Evolutionary conservation across 768 basidiomycete genomes (phyloP).

Genomic region (Russula vinacea): DNA sequence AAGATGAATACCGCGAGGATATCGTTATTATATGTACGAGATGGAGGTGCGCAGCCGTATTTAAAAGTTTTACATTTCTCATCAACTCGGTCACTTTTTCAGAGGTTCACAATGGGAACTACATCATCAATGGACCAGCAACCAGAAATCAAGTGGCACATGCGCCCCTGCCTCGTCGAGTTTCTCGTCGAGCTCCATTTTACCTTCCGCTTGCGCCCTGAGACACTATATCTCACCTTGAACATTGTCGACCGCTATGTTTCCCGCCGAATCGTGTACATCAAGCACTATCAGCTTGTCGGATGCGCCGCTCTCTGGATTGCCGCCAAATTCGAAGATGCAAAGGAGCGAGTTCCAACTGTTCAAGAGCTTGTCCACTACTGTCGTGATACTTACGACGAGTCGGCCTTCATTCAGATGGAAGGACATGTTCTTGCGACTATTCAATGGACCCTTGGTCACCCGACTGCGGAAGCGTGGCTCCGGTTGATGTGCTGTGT

Average conservation of each 20-base stretch:
- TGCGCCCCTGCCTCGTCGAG: conserved; percentile 98
- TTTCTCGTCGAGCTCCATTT: conserved; percentile 99
- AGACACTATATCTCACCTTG: conserved; percentile 96
- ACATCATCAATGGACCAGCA: conserved; percentile 98
- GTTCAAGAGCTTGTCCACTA: conserved; percentile 92
- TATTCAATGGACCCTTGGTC: conserved; percentile 94
- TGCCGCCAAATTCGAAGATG: conserved; percentile 98
- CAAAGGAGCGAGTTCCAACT: conserved; percentile 96
- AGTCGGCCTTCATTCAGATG: conserved; percentile 98
- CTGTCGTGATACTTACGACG: conserved; percentile 95
- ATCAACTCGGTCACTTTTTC: conserved; percentile 26
- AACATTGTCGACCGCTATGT: conserved; percentile 99
- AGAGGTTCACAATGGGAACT: conserved; percentile 88
- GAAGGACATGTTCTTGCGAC: conserved; percentile 95
- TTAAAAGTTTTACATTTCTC: conserved; percentile 15
- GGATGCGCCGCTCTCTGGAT: conserved; percentile 99
- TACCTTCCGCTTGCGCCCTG: conserved; percentile 94
- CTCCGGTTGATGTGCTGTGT: conserved; percentile 79
- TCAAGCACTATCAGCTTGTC: conserved; percentile 98
- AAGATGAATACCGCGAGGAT: conserved; percentile 95
- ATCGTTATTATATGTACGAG: conserved; percentile 93
- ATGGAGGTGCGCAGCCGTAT: conserved; percentile 83
- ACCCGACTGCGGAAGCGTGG: conserved; percentile 98
- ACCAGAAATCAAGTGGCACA: conserved; percentile 98
- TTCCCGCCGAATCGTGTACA: conserved; percentile 96